Evolutionary conservation across 1,139 yeast species (phyloP), one percentile per base, ranked within the genome.

Genomic region (Magnusiomyces sp.): DNA sequence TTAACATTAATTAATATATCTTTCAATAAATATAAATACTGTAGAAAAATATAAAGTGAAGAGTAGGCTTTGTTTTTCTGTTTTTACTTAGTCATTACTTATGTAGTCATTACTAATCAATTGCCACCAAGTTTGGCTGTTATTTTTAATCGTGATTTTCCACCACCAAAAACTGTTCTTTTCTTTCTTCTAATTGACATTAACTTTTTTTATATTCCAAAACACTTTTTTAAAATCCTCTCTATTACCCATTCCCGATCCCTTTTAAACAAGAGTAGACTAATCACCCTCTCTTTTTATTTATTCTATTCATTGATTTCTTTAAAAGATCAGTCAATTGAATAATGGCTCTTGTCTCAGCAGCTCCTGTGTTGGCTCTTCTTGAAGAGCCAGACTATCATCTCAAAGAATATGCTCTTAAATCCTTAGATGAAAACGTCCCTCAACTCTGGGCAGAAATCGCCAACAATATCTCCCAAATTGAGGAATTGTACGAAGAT

Each of bases 391-490:
- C 81, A 14, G 97, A 92, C 65, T 70, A 77, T 48, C 71, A 77
- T 51, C 79, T 94, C 58, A 92, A 89, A 67, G 74, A 83, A 36
- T 86, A 88, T 65, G 98, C 98, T 16, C 76, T 92, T 62, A 73
- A 81, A 54, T 83, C 95, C 32, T 79, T 92, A 59, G 86, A 89
- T 64, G 78, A 73, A 38, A 78, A 85, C 51, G 96, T 89, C 51
- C 95, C 89, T 70, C 90, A 87, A 67, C 75, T 88, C 57, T 92
- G 99, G 99, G 90, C 97, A 2, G 98, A 92, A 71, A 86, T 94
- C 54, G 95, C 98, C 54, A 94, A 92, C 68, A 82, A 79, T 63
- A 79, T 92, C 57, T 74, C 87, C 44, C 92, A 85, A 55, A 74
- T 88, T 62, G 98, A 92, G 71, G 95, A 88, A 56, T 73, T 92